These are phyloP conservation scores for Dryas alaskensis DNA, from an alignment of 306 rosid genomes.

Conservation along the genomic window DNA sequence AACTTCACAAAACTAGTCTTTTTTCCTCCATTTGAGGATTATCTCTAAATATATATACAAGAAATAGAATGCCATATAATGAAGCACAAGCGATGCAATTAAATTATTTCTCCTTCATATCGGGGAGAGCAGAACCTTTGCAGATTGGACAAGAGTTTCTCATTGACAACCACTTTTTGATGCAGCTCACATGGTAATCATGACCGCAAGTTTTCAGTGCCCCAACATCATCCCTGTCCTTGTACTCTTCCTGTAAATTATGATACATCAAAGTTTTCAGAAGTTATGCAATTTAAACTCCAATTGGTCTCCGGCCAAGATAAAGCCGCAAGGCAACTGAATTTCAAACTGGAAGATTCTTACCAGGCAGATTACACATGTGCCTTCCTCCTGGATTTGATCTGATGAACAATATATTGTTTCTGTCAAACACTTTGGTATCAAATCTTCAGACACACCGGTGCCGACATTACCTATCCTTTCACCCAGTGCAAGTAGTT, in stretches of 20 bases:
- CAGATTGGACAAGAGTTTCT: conserved; percentile 77
- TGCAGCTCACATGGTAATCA: conserved; percentile 79
- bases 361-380: conserved; percentile 76
- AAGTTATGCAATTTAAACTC: background rate
- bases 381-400: conserved; percentile 63
- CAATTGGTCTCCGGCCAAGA: background rate
- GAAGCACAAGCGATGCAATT: conserved; percentile 2
- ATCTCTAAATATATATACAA: conserved; percentile 39
- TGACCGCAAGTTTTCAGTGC: conserved; percentile 65
- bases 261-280: background rate
- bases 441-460: conserved; percentile 63
- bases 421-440: conserved; percentile 67
- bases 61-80: conserved; percentile 13
- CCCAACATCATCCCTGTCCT: conserved; percentile 80
- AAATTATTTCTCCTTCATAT: conserved; percentile 49
- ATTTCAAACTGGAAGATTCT: conserved; percentile 19
- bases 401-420: conserved; percentile 74
- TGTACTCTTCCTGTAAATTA: conserved; percentile 73
- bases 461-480: conserved; percentile 79
- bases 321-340: background rate
- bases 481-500: conserved; percentile 80
- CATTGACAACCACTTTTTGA: conserved; percentile 77
- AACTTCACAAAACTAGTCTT: conserved; percentile 30
- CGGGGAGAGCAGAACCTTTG: conserved; percentile 58
- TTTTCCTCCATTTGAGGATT: conserved; percentile 41